A percentile compares a stretch with the other conserved stretches of the same genome.
These are phyloP conservation scores for Aspergillus panamensis DNA, from an alignment of 495 filamentous ascomycete species.

Conservation along the genomic window DNA sequence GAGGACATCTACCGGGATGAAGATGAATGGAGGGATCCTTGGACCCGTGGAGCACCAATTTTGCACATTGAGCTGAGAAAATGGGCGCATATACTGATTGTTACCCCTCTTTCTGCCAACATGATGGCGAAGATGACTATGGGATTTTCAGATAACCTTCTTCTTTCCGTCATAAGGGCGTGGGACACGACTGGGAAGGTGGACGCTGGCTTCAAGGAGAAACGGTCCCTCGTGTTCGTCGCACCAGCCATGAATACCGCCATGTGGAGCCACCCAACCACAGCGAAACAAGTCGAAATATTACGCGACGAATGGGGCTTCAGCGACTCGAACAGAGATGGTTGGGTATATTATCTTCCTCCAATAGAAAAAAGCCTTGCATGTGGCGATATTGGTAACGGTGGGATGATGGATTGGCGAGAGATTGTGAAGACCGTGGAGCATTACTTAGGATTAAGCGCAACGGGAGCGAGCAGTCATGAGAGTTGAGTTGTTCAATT, in stretches of 20 bases:
- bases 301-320: slow-evolving; percentile 71
- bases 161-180: slow-evolving; percentile 72
- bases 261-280: slow-evolving; percentile 87
- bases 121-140: slow-evolving; percentile 71
- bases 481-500: slow-evolving; percentile 3
- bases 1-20: slow-evolving; percentile 71
- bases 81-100: slow-evolving; percentile 77
- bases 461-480: background rate
- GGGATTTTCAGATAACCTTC: slow-evolving; percentile 65
- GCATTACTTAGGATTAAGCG: slow-evolving; percentile 15
- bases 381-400: slow-evolving; percentile 75
- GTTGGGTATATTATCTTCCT: slow-evolving; percentile 72
- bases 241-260: slow-evolving; percentile 79
- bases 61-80: slow-evolving; percentile 81
- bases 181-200: slow-evolving; percentile 75
- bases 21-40: slow-evolving; percentile 76
- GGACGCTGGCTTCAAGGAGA: slow-evolving; percentile 36
- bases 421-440: slow-evolving; percentile 65
- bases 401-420: slow-evolving; percentile 75
- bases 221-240: slow-evolving; percentile 33
- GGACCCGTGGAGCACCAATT: slow-evolving; percentile 58
- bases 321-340: slow-evolving; percentile 37
- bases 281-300: slow-evolving; percentile 61
- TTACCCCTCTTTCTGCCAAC: slow-evolving; percentile 78
- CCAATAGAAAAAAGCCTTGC: slow-evolving; percentile 71